Evolutionary conservation across 2,329 filamentous ascomycete species (phyloP).

Genomic region (Xylariaceae sp.): DNA sequence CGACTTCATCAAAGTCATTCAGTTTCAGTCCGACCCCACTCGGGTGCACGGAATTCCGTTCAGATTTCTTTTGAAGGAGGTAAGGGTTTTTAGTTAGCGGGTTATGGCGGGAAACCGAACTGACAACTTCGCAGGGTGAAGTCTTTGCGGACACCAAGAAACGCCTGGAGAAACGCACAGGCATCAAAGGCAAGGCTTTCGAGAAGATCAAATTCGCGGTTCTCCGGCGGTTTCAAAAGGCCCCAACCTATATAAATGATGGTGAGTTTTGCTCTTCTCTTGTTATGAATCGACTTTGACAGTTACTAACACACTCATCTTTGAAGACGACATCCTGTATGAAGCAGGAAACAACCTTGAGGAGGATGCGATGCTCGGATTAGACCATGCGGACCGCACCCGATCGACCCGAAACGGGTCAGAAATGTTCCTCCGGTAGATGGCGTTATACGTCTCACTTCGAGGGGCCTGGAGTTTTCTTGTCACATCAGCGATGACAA

Average conservation of each 20-base stretch:
- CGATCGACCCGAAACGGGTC: constrained; percentile 54
- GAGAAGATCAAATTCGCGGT: constrained; percentile 97
- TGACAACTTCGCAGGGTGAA: constrained; percentile 56
- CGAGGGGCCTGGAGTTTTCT: constrained; percentile 9
- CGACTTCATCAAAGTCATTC: constrained; percentile 72
- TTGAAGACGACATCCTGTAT: constrained; percentile 53
- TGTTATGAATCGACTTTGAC: background rate
- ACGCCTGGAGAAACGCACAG: constrained; percentile 84
- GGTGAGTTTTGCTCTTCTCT: constrained; percentile 51
- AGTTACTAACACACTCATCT: constrained; percentile 23
- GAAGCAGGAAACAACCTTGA: constrained; percentile 42
- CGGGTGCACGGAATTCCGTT: constrained; percentile 88
- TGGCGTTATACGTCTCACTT: background rate
- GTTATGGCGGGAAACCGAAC: constrained; percentile 20
- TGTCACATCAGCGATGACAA: background rate
- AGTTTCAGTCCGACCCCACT: constrained; percentile 84
- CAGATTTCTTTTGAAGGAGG: constrained; percentile 77
- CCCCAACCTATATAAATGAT: constrained; percentile 74
- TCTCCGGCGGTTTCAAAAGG: constrained; percentile 64
- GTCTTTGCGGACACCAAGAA: constrained; percentile 88
- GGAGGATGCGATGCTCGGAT: constrained; percentile 58
- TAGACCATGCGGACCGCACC: constrained; percentile 62
- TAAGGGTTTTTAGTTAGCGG: constrained; percentile 34
- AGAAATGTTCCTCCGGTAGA: constrained; percentile 53
- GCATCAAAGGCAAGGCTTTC: constrained; percentile 95